Conservation (phyloP, 139 green algal species). For the Chlamydomonas incerta region DNA sequence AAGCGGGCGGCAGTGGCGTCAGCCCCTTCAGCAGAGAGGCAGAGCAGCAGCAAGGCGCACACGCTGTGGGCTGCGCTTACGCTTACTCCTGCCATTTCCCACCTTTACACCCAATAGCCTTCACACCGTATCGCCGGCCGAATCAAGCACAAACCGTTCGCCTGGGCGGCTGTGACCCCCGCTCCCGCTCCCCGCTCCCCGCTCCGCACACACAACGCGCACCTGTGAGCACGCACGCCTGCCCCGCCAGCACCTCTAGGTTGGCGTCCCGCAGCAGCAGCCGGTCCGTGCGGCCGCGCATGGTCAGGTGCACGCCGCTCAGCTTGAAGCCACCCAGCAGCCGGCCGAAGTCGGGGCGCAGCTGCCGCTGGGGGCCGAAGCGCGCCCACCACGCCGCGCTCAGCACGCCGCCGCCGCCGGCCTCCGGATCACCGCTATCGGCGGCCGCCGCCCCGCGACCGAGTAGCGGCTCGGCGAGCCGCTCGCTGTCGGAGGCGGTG, state of each 20-base stretch:
- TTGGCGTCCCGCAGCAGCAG: conserved; percentile 33
- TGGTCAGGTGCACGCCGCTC: conserved; percentile 24
- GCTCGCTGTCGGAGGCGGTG: neutral
- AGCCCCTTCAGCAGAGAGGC: no score
- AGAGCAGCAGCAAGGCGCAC: no score
- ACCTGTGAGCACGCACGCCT: conserved; percentile 8
- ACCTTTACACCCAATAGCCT: no score
- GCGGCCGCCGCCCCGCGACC: neutral
- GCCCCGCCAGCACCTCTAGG: conserved; percentile 7
- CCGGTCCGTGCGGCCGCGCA: conserved; percentile 32
- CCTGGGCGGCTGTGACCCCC: no score
- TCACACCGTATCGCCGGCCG: no score
- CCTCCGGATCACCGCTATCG: no score
- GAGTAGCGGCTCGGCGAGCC: conserved; percentile 11
- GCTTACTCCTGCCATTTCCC: no score
- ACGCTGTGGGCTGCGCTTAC: no score
- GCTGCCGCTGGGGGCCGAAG: neutral
- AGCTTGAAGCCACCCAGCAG: conserved; percentile 41
- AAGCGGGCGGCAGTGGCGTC: no score
- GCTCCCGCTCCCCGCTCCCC: no score
- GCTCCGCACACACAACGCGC: neutral
- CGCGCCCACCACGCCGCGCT: neutral
- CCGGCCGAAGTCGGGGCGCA: conserved; percentile 15
- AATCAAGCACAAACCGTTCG: no score
- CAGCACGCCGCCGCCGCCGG: neutral